A percentile compares a stretch with the other conserved stretches of the same genome.
Conservation (phyloP, 2,329 filamentous ascomycete genomes). For the Cryphonectria parasitica region DNA sequence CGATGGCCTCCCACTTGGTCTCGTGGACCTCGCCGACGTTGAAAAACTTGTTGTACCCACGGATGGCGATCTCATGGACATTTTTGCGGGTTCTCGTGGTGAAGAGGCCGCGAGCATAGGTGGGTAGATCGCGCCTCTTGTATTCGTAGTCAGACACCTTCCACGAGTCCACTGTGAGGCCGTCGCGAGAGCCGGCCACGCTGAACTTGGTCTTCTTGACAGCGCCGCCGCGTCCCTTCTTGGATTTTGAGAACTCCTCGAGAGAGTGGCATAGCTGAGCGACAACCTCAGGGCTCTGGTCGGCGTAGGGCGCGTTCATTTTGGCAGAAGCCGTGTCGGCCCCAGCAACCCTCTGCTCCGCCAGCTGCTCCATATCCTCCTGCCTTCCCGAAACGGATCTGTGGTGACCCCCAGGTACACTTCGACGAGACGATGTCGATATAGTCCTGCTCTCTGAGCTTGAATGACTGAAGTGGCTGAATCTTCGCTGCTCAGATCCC, state of each 20-base stretch:
- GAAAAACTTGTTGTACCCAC: constrained; percentile 99
- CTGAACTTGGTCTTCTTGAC: constrained; percentile 81
- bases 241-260: constrained; percentile 58
- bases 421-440: neutral
- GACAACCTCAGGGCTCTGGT: constrained; percentile 73
- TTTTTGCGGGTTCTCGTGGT: constrained; percentile 72
- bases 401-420: neutral
- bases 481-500: neutral
- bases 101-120: constrained; percentile 91
- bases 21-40: constrained; percentile 81
- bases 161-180: constrained; percentile 84
- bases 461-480: neutral
- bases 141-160: constrained; percentile 95
- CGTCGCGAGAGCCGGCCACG: constrained; percentile 64
- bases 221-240: constrained; percentile 64
- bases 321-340: constrained; percentile 34
- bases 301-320: constrained; percentile 60
- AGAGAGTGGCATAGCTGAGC: constrained; percentile 67
- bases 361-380: constrained; percentile 19
- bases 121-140: constrained; percentile 83
- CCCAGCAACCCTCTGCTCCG: constrained; percentile 15
- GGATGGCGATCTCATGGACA: constrained; percentile 75
- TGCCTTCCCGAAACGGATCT: neutral
- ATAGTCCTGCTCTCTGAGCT: neutral
- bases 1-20: constrained; percentile 83